These are phyloP conservation scores for Penicillium cataractarum DNA, from an alignment of 495 filamentous ascomycete species.

Conservation along the genomic window DNA sequence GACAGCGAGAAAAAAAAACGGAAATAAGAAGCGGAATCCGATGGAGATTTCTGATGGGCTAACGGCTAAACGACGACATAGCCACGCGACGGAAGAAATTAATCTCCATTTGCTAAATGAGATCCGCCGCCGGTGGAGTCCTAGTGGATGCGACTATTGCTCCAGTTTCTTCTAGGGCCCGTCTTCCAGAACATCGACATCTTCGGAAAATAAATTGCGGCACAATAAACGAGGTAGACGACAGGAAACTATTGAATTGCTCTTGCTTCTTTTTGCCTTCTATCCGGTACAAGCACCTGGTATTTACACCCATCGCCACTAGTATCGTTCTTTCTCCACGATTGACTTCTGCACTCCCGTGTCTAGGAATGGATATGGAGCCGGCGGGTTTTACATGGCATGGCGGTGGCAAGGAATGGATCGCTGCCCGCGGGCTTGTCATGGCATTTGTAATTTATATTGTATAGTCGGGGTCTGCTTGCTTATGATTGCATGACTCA, in stretches of 20 bases:
- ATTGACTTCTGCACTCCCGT: conserved; percentile 4
- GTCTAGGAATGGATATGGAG: not conserved
- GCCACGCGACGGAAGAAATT: conserved; percentile 18
- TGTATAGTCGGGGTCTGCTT: not conserved
- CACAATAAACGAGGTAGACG: not conserved
- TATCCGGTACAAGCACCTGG: not conserved
- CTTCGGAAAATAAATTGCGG: conserved; percentile 1
- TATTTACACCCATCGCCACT: not conserved
- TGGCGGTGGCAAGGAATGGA: conserved; percentile 4
- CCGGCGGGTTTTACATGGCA: not conserved
- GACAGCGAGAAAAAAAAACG: not conserved
- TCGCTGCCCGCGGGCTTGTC: not conserved
- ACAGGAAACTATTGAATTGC: not conserved
- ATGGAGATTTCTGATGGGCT: conserved; percentile 3
- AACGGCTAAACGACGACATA: conserved; percentile 4
- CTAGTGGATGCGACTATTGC: conserved; percentile 27
- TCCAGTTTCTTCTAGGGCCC: conserved; percentile 22
- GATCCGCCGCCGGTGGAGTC: conserved; percentile 28
- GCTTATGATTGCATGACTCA: conserved; percentile 6
- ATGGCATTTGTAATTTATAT: not conserved
- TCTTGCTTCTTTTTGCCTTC: conserved; percentile 1
- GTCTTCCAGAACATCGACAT: conserved; percentile 18
- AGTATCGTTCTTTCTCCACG: conserved; percentile 5
- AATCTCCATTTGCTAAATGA: conserved; percentile 21
- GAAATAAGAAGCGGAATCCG: conserved; percentile 21